Evolutionary conservation across 768 basidiomycete genomes (phyloP).

Genomic region (Mycena leptocephala): DNA sequence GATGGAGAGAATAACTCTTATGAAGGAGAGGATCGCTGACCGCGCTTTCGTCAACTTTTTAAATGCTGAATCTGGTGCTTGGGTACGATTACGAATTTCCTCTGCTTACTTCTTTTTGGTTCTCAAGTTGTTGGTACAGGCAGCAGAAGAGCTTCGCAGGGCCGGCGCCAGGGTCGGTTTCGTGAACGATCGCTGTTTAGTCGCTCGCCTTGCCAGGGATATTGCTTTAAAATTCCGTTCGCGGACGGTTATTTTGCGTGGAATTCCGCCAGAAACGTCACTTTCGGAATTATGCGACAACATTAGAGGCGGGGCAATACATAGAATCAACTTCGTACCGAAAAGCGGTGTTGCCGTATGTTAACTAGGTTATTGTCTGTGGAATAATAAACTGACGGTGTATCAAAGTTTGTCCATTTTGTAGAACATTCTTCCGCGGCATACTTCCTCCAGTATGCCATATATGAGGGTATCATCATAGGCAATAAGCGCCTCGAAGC

Average conservation of each 20-base stretch:
- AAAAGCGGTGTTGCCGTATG: constrained; percentile 19
- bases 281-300: constrained; percentile 15
- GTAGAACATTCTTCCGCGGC: constrained; percentile 6
- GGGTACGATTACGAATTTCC: constrained; percentile 15
- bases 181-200: constrained; percentile 18
- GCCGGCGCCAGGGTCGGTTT: not conserved
- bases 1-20: constrained; percentile 13
- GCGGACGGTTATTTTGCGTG: not conserved
- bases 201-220: not conserved
- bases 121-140: constrained; percentile 10
- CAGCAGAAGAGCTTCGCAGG: not conserved
- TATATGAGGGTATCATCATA: constrained; percentile 13
- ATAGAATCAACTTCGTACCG: constrained; percentile 1
- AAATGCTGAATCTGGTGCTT: not conserved
- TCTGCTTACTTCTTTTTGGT: not conserved
- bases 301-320: constrained; percentile 26
- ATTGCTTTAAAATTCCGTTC: not conserved
- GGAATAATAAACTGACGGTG: not conserved
- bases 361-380: not conserved
- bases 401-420: constrained; percentile 24
- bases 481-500: not conserved
- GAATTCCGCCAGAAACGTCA: constrained; percentile 4
- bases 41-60: constrained; percentile 22
- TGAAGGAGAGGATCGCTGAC: not conserved
- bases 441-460: constrained; percentile 5